Conservation (phyloP, 345 rosid species). For the Bruguiera sexangula region DNA sequence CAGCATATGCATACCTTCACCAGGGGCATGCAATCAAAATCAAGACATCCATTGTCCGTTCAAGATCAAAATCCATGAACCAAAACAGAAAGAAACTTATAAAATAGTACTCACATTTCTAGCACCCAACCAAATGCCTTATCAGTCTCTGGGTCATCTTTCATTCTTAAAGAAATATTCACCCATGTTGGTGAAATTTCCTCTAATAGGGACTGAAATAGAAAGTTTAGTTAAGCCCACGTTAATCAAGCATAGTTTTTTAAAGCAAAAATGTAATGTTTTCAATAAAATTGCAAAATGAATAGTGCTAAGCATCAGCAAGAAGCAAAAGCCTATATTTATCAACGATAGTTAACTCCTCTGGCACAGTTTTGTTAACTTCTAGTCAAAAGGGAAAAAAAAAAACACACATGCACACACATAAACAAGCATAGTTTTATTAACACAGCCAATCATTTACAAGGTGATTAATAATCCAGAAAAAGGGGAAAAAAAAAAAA, state of each 20-base stretch:
- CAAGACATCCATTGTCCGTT: constrained; percentile 1
- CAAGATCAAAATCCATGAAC: constrained; percentile 11
- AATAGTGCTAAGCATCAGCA: background rate
- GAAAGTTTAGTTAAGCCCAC: constrained; percentile 2
- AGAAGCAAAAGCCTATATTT: background rate
- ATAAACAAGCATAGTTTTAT: too few species aligned
- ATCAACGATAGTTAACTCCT: background rate
- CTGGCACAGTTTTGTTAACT: background rate
- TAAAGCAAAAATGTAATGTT: background rate
- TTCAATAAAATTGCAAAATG: background rate
- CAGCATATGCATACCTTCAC: constrained; percentile 92
- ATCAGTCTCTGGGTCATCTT: constrained; percentile 90
- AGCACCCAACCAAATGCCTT: constrained; percentile 97
- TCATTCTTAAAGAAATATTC: constrained; percentile 91
- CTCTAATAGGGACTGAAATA: constrained; percentile 57
- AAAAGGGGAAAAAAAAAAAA: background rate
- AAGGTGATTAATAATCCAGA: background rate
- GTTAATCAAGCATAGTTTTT: constrained; percentile 1
- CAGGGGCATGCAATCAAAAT: constrained; percentile 12
- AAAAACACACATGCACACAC: background rate
- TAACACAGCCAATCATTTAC: too few species aligned
- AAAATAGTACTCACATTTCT: constrained; percentile 69
- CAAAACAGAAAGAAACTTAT: constrained; percentile 11
- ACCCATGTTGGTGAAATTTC: constrained; percentile 98
- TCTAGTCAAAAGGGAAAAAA: background rate